phyloP scores from a whole-genome alignment of 2,329 filamentous ascomycete species.

The Colletotrichum euphorbiae region DNA sequence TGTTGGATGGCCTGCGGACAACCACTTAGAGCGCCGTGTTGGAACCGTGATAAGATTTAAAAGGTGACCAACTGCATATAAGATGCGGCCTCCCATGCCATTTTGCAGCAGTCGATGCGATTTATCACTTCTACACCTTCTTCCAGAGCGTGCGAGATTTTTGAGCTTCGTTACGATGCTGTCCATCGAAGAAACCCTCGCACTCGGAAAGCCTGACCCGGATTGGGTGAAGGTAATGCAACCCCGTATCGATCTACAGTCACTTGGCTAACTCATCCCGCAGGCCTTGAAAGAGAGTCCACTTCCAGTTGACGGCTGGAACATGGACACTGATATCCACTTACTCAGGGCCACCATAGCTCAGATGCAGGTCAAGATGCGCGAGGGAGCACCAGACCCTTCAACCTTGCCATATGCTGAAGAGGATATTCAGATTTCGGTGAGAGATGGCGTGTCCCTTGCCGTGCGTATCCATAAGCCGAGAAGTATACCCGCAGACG shows the following conservation, averaged over 20 bases:
- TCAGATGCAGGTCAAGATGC: constrained; percentile 30
- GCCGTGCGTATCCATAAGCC: constrained; percentile 43
- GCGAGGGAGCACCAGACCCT: constrained; percentile 31
- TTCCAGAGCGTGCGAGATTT: too few species aligned
- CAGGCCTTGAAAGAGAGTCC: constrained; percentile 33
- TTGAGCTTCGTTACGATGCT: constrained; percentile 42
- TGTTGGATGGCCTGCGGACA: too few species aligned
- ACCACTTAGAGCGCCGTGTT: too few species aligned
- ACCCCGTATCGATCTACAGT: constrained; percentile 20
- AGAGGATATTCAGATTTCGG: constrained; percentile 43
- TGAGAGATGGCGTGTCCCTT: constrained; percentile 42
- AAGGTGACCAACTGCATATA: too few species aligned
- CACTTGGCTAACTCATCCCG: not conserved
- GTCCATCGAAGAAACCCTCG: constrained; percentile 43
- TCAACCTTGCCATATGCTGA: constrained; percentile 39
- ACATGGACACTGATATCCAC: constrained; percentile 42
- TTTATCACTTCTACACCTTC: too few species aligned
- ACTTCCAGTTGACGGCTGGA: constrained; percentile 40
- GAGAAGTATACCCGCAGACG: constrained; percentile 27
- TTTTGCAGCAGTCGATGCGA: too few species aligned
- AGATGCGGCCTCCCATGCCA: too few species aligned
- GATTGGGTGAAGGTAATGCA: constrained; percentile 39
- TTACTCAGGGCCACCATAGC: constrained; percentile 41
- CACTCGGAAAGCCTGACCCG: constrained; percentile 41
- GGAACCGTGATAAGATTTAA: too few species aligned